Evolutionary conservation across 352 stramenopile genomes (phyloP).

Genomic region (Globisporangium carolinianum): DNA sequence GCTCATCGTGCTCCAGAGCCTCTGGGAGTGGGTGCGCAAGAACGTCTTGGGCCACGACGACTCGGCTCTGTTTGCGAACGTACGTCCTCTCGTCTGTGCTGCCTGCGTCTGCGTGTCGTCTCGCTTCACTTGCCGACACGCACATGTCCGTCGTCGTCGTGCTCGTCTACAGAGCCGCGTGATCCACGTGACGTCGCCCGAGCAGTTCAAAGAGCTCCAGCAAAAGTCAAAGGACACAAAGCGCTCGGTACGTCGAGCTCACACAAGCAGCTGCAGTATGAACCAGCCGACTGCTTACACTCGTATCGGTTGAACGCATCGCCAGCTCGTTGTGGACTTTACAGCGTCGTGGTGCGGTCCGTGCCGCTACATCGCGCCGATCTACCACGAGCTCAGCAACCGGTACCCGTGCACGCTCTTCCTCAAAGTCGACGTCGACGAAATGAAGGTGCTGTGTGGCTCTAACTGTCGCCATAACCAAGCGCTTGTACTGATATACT

Average conservation of each 20-base stretch:
- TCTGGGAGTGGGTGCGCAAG: conserved; percentile 67
- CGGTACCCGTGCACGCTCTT: conserved; percentile 83
- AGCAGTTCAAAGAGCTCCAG: conserved; percentile 74
- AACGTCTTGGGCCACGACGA: conserved; percentile 55
- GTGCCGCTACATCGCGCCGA: conserved; percentile 81
- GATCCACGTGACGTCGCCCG: conserved; percentile 57
- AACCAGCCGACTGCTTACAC: background rate
- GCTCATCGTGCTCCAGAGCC: conserved; percentile 57
- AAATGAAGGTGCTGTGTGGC: conserved; percentile 33
- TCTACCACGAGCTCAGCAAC: conserved; percentile 80
- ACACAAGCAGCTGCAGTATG: background rate
- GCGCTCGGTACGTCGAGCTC: conserved; percentile 27
- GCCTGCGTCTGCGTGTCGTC: background rate
- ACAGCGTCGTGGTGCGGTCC: conserved; percentile 86
- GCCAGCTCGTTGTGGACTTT: conserved; percentile 79
- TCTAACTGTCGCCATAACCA: background rate
- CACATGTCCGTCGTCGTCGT: conserved; percentile 3
- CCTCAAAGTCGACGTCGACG: conserved; percentile 87
- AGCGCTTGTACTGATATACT: too few relatives aligned
- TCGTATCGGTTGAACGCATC: background rate
- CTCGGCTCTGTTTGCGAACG: conserved; percentile 38
- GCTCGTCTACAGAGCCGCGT: conserved; percentile 38
- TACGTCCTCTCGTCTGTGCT: conserved; percentile 6
- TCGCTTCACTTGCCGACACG: background rate
- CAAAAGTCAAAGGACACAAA: conserved; percentile 61